Percentiles rank a stretch among this genome's conserved stretches.
Conservation (phyloP, 768 basidiomycete species). For the Tulasnella sp. region DNA sequence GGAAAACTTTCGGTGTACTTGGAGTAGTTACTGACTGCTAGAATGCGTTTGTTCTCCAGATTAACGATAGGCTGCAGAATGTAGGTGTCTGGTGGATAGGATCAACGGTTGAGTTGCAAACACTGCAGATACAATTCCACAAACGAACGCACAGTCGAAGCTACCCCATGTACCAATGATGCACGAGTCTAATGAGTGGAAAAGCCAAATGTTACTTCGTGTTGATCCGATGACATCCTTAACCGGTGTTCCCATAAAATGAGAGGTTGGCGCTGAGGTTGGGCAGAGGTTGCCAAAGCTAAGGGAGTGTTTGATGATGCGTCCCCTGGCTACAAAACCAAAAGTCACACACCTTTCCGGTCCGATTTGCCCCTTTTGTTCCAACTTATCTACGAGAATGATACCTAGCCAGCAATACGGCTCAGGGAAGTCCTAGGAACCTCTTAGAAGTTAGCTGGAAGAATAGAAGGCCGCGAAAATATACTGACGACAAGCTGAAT, state of each 20-base stretch:
- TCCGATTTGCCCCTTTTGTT: not conserved
- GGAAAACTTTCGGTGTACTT: not conserved
- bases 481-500: not conserved
- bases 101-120: not conserved
- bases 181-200: not conserved
- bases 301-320: not conserved
- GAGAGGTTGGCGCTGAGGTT: not conserved
- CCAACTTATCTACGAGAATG: not conserved
- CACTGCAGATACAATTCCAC: not conserved
- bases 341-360: not conserved
- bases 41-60: not conserved
- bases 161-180: not conserved
- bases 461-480: not conserved
- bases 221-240: not conserved
- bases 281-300: not conserved
- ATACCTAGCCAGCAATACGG: not conserved
- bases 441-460: not conserved
- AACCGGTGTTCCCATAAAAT: not conserved
- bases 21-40: not conserved
- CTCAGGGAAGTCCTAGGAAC: not conserved
- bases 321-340: not conserved
- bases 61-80: not conserved
- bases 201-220: not conserved
- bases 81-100: not conserved
- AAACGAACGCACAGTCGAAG: not conserved